Evolutionary conservation across 192 early-diverging fungal species (phyloP).

Genomic region (Coemansia sp.): DNA sequence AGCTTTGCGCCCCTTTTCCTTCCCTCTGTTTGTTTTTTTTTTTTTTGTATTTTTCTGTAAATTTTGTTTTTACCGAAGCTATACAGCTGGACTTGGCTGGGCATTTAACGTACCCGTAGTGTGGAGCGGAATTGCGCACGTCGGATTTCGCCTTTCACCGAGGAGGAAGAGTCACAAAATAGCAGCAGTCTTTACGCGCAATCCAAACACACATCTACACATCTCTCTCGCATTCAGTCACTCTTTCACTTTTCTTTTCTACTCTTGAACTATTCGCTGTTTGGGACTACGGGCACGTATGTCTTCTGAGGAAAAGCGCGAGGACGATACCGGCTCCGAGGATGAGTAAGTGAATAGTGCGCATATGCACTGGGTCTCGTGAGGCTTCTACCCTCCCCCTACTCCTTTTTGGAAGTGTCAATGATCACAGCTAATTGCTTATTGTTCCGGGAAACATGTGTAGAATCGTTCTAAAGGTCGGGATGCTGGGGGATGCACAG

Average conservation of each 20-base stretch:
- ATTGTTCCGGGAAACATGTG: not conserved
- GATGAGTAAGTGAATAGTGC: conserved; percentile 17
- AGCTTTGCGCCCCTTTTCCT: no score
- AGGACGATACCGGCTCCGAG: conserved; percentile 9
- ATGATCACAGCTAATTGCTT: not conserved
- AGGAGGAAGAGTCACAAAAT: not conserved
- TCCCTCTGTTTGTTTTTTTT: conserved; percentile 7
- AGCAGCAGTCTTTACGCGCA: not conserved
- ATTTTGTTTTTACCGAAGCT: conserved; percentile 6
- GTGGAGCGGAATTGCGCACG: conserved; percentile 10
- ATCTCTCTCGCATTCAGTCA: not conserved
- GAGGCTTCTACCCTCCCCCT: not conserved
- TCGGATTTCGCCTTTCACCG: not conserved
- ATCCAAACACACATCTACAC: conserved; percentile 6
- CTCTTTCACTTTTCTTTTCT: not conserved
- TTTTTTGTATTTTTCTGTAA: conserved; percentile 6
- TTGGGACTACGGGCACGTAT: not conserved
- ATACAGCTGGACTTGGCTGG: not conserved
- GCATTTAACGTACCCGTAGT: conserved; percentile 2
- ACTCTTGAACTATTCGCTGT: not conserved
- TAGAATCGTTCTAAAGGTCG: conserved; percentile 86
- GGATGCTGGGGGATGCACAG: conserved; percentile 94
- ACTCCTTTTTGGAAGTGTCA: not conserved
- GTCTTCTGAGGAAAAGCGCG: conserved; percentile 5
- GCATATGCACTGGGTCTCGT: conserved; percentile 2